These are phyloP conservation scores for Beauveria sp. DNA, from an alignment of 2,329 filamentous ascomycete genomes.

Conservation along the genomic window DNA sequence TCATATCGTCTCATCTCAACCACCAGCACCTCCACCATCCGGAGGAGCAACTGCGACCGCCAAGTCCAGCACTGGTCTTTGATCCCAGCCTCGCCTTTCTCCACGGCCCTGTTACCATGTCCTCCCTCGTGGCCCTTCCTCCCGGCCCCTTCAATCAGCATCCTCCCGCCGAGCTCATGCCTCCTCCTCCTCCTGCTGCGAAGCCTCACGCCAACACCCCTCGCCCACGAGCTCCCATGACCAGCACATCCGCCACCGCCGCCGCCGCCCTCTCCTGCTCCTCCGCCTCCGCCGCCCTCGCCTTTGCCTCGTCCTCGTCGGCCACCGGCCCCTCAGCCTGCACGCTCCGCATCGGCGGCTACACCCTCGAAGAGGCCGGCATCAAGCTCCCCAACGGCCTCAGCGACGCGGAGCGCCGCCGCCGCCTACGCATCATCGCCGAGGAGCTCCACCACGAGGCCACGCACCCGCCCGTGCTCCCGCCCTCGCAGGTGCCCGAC, in stretches of 20 bases:
- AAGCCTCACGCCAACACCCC: not conserved
- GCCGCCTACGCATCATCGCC: slow-evolving; percentile 16
- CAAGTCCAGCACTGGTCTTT: not conserved
- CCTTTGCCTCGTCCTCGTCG: not conserved
- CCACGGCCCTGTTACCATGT: no score
- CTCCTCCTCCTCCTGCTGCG: not conserved
- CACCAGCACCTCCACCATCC: not conserved
- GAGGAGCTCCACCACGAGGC: slow-evolving; percentile 18
- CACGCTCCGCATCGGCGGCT: slow-evolving; percentile 13
- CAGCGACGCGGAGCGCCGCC: slow-evolving; percentile 13
- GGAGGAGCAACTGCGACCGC: not conserved
- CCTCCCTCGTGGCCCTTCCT: no score
- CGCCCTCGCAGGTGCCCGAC: slow-evolving; percentile 18
- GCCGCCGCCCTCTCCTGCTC: not conserved
- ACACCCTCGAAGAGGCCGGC: slow-evolving; percentile 15
- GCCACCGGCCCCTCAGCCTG: not conserved
- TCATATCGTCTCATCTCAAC: not conserved
- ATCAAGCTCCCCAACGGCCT: slow-evolving; percentile 17
- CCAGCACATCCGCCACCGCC: not conserved
- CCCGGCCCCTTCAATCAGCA: no score
- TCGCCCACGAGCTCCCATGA: not conserved
- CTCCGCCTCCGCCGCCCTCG: not conserved
- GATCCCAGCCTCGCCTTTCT: no score
- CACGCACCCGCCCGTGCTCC: slow-evolving; percentile 21
- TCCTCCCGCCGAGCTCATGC: no score